Conservation (phyloP, 2,329 filamentous ascomycete species). For the Epichloe festucae region DNA sequence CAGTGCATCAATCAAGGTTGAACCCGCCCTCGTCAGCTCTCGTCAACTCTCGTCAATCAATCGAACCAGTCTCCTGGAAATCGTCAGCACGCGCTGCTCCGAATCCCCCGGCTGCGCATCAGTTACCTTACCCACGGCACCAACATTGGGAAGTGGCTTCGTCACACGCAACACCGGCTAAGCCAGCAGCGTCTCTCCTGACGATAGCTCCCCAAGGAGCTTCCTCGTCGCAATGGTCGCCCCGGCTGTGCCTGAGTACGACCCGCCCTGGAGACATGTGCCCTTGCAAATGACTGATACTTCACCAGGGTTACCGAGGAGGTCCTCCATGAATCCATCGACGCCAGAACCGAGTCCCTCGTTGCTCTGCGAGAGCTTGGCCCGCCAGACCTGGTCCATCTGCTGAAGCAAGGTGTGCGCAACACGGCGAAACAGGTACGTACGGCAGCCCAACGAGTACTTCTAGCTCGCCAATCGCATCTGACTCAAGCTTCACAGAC, state of each 20-base stretch:
- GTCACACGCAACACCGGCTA: neutral
- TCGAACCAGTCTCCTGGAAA: neutral
- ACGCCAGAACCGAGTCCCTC: slow-evolving; percentile 82
- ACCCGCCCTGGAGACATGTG: neutral
- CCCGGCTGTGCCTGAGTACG: slow-evolving; percentile 65
- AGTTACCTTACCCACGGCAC: neutral
- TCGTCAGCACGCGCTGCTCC: neutral
- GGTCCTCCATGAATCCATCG: slow-evolving; percentile 79
- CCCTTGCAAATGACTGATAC: slow-evolving; percentile 10
- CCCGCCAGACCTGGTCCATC: slow-evolving; percentile 87
- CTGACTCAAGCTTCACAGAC: slow-evolving; percentile 37
- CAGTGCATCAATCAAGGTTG: neutral
- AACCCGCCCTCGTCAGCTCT: neutral
- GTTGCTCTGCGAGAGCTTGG: slow-evolving; percentile 80
- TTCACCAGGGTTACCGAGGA: slow-evolving; percentile 75
- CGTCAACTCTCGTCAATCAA: neutral
- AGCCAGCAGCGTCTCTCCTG: neutral
- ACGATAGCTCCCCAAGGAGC: slow-evolving; percentile 4
- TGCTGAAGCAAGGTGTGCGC: slow-evolving; percentile 61
- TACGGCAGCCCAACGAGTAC: slow-evolving; percentile 14
- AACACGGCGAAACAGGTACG: slow-evolving; percentile 43
- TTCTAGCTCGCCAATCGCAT: neutral
- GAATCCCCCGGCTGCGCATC: neutral
- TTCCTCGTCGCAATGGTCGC: slow-evolving; percentile 46
- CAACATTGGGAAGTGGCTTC: neutral